These are phyloP conservation scores for Sungouiozyma ichnusensis DNA, from an alignment of 805 yeast species.

Conservation along the genomic window DNA sequence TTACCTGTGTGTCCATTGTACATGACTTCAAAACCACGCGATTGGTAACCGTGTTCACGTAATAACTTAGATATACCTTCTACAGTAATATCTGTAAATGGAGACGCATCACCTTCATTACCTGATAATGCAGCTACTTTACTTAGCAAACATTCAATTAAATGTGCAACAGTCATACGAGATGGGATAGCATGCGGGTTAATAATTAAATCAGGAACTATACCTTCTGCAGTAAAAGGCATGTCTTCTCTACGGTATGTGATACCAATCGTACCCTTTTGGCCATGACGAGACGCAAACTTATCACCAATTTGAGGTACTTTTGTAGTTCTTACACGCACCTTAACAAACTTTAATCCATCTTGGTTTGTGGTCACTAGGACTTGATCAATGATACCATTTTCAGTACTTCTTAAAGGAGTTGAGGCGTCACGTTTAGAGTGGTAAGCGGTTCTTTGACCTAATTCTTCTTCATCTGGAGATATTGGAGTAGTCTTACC, in stretches of 20 bases:
- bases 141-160: constrained; percentile 92
- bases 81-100: constrained; percentile 96
- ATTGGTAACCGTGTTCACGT: constrained; percentile 93
- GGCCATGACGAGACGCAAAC: constrained; percentile 99
- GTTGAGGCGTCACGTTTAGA: constrained; percentile 98
- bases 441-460: constrained; percentile 96
- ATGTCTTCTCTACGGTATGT: constrained; percentile 97
- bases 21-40: constrained; percentile 98
- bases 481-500: constrained; percentile 99
- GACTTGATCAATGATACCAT: constrained; percentile 97
- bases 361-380: constrained; percentile 94
- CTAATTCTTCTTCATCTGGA: constrained; percentile 97
- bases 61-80: constrained; percentile 89
- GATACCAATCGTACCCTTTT: constrained; percentile 99
- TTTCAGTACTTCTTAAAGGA: constrained; percentile 91
- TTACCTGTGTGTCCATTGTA: constrained; percentile 98
- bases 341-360: constrained; percentile 94
- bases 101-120: constrained; percentile 98
- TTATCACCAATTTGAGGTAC: constrained; percentile 98
- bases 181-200: constrained; percentile 99
- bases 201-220: constrained; percentile 94
- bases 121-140: constrained; percentile 94
- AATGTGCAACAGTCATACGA: constrained; percentile 99
- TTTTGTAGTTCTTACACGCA: constrained; percentile 97
- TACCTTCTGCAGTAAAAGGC: constrained; percentile 94